Evolutionary conservation across 352 stramenopile genomes (phyloP).

Genomic region (Peronospora destructor): DNA sequence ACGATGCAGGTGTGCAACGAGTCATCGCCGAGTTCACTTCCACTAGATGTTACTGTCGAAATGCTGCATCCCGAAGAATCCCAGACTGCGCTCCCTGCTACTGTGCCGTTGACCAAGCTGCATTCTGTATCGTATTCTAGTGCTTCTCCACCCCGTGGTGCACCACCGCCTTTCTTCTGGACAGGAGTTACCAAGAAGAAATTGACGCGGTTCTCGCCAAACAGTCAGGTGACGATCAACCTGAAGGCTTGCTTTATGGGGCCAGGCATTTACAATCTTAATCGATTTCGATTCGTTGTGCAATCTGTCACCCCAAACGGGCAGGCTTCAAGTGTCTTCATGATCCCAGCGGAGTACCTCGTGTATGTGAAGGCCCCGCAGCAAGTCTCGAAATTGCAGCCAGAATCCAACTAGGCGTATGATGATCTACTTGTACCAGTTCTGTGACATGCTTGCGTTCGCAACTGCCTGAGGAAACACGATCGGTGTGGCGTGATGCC

Average conservation of each 20-base stretch:
- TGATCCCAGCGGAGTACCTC: constrained; percentile 72
- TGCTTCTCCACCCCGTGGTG: constrained; percentile 9
- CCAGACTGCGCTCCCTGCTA: constrained; percentile 25
- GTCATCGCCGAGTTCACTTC: constrained; percentile 33
- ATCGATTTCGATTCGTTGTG: constrained; percentile 66
- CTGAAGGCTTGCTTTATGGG: constrained; percentile 69
- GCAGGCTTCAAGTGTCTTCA: constrained; percentile 38
- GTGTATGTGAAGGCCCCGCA: constrained; percentile 47
- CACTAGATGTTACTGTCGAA: constrained; percentile 75
- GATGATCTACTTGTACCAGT: constrained; percentile 27
- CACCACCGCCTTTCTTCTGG: constrained; percentile 75
- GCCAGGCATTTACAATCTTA: constrained; percentile 76
- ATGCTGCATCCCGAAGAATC: constrained; percentile 68
- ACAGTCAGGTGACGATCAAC: constrained; percentile 37
- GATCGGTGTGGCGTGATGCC: neutral
- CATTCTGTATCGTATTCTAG: constrained; percentile 20
- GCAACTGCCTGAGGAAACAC: neutral
- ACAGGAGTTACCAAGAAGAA: constrained; percentile 69
- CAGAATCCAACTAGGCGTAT: constrained; percentile 17
- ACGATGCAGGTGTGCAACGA: constrained; percentile 72
- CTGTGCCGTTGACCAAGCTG: constrained; percentile 25
- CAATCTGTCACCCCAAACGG: constrained; percentile 20
- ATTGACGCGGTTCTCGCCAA: constrained; percentile 44
- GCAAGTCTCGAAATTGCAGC: constrained; percentile 6
- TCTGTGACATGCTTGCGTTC: constrained; percentile 7